Evolutionary conservation across 1,284 basidiomycete species (phyloP), one percentile per base, ranked within the genome.

Genomic region (Vanrija humicola): DNA sequence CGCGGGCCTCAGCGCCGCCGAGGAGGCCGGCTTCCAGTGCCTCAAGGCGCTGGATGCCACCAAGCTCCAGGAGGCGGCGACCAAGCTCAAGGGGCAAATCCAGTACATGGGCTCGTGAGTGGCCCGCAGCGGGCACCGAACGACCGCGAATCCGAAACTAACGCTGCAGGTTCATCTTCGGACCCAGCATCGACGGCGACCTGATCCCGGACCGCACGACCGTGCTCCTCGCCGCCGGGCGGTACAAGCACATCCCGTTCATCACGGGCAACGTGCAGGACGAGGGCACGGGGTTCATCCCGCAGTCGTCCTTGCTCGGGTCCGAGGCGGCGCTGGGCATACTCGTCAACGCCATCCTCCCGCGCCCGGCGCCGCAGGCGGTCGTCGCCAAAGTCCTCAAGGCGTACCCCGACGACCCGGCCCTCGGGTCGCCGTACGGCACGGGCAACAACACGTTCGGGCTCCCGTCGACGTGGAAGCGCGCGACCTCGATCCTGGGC

Each of bases 261-360:
- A 73, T 78, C 50, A 65, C 67, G 14, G 74, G 77, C 16, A 72
- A 71, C 58, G 59, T 56, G 56, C 61, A 65, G 26, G 74, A 76
- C 53, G 74, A 76, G 68, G 34, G 42, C 16, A 38, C 40, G 28
- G 21, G 26, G 6, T 21, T 21, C 18, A 6, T 39, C 14, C 29
- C 38, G 9, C 26, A 8, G 57, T 56, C 43, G 66, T 67, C 42
- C 67, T 64, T 19, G 52, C 51, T 18, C 40, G 43, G 72, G 10
- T 48, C 62, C 21, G 48, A 58, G n/a, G 34, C 50, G 7, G 50
- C 68, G 39, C 46, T 56, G 45, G 21, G 45, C 42, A 50, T 68
- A 15, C 18, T 68, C 9, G 38, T 43, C n/a, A 25, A 51, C 46
- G 61, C 60, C 21, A 38, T 55, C 26, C 56, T 65, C 39, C 46